Base-by-base conservation (phyloP, 2,329 filamentous ascomycete genomes). In the Anisogramma anomala region DNA sequence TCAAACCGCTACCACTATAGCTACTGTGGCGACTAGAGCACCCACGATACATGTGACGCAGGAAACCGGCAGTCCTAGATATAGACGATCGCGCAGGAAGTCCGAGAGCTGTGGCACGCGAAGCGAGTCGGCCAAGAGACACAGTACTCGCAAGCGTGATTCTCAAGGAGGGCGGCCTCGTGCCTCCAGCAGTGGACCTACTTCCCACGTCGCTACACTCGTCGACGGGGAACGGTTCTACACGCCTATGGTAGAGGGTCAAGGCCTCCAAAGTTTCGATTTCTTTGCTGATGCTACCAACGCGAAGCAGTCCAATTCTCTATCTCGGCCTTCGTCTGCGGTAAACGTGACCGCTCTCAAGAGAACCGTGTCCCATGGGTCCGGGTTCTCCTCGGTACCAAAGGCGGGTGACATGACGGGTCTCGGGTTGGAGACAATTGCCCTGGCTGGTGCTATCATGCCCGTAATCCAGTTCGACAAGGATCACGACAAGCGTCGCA, bases 1-100 rank as follows among this genome's bases (percentile, higher is more conserved):
- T n/a, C 58, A 59, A 37, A 67, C 71, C 3, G 61, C 63, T 9
- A 66, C 68, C 46, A 70, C 54, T 3, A 55, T 58, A 4, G 65
- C 62, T 49, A 55, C 53, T 3, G 55, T 58, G 4, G 65, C 62
- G 49, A 55, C 53, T 15, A 45, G 46, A n/a, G 70, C 79, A 23
- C 85, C 86, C 2, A 71, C 77, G 1, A 88, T 93, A 46, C 83
- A 91, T 42, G 72, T 93, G 19, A 91, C 79, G 0, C 74, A 76
- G 43, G 82, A 85, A 42, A 71, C 61, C 51, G 72, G 62, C 42
- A 63, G 59, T 50, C 54, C 49, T 41, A 58, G 52, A 51, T 67
- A 67, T 18, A 48, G 52, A 18, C 53, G 56, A 9, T 55, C 52
- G 13, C 54, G 61, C 34, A 52, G 54, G 36, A 60, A 58, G 36